A percentile compares a stretch with the other conserved stretches of the same genome.
phyloP scores from a whole-genome alignment of 208 protist genomes.

The Novymonas esmeraldas region DNA sequence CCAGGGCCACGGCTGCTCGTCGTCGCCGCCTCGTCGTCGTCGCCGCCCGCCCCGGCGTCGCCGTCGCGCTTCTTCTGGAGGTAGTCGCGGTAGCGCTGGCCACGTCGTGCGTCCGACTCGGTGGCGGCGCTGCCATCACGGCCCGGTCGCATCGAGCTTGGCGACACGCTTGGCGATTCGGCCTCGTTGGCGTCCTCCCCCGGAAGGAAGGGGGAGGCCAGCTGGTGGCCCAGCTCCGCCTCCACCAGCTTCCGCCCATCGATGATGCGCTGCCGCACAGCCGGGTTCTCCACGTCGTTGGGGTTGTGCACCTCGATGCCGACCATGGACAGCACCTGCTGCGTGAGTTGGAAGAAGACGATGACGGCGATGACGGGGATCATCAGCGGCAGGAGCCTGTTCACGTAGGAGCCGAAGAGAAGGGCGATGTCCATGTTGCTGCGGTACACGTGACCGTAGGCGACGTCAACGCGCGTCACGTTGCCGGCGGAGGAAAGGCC shows the following conservation, averaged over 20 bases:
- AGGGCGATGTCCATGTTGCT: constrained; percentile 88
- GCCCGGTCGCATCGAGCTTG: constrained; percentile 14
- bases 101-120: constrained; percentile 29
- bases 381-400: constrained; percentile 87
- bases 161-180: constrained; percentile 5
- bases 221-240: constrained; percentile 62
- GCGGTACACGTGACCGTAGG: constrained; percentile 88
- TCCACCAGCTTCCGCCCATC: constrained; percentile 80
- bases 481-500: constrained; percentile 44
- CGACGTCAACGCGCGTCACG: constrained; percentile 61
- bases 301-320: constrained; percentile 85
- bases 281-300: constrained; percentile 62
- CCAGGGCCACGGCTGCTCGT: not conserved
- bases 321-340: constrained; percentile 61
- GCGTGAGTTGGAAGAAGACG: constrained; percentile 72
- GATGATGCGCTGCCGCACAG: constrained; percentile 82
- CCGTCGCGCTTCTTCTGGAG: constrained; percentile 47
- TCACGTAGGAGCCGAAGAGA: constrained; percentile 76
- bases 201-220: constrained; percentile 52
- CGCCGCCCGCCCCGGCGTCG: constrained; percentile 2
- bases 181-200: constrained; percentile 32
- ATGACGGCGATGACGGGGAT: constrained; percentile 83
- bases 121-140: not conserved
- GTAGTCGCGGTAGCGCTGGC: constrained; percentile 78
- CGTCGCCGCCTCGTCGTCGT: constrained; percentile 8